A percentile compares a stretch with the other conserved stretches of the same genome.
Evolutionary conservation across 495 filamentous ascomycete genomes (phyloP).

Genomic region (Glutinoglossum americanum): DNA sequence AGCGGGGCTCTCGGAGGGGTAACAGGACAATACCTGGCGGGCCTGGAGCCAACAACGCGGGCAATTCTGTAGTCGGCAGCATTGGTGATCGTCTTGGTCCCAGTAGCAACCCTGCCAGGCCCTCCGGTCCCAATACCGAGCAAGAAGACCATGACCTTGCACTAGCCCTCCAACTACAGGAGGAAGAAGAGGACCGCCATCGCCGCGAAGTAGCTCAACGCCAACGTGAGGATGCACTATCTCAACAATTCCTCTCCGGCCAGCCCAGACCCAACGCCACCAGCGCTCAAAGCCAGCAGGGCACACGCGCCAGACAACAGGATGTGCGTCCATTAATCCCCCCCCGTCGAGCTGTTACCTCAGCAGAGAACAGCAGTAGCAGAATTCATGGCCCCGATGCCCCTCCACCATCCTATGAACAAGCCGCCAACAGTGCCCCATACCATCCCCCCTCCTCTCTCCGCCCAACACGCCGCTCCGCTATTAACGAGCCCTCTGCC

Average conservation of each 20-base stretch:
- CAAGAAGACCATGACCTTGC: conserved; percentile 66
- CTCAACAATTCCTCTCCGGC: conserved; percentile 3
- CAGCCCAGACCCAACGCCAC: background rate
- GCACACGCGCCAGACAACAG: background rate
- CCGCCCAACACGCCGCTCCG: background rate
- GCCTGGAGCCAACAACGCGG: conserved; percentile 8
- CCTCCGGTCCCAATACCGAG: conserved; percentile 17
- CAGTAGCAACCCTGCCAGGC: background rate
- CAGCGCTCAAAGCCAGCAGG: background rate
- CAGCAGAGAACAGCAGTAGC: background rate
- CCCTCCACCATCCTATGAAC: conserved; percentile 56
- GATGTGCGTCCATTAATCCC: background rate
- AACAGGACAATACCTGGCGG: background rate
- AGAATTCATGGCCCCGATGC: conserved; percentile 27
- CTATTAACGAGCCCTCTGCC: background rate
- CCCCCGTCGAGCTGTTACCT: background rate
- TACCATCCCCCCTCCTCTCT: conserved; percentile 1
- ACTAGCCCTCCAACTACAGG: conserved; percentile 59
- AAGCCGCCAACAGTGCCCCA: conserved; percentile 1
- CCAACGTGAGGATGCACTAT: conserved; percentile 2
- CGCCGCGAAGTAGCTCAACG: conserved; percentile 18
- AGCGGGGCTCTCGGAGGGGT: conserved; percentile 5
- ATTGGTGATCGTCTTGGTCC: conserved; percentile 3
- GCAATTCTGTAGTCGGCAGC: conserved; percentile 1
- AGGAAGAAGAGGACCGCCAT: conserved; percentile 56